Conservation (phyloP, 2,329 filamentous ascomycete genomes). For the Venturia aucupariae region DNA sequence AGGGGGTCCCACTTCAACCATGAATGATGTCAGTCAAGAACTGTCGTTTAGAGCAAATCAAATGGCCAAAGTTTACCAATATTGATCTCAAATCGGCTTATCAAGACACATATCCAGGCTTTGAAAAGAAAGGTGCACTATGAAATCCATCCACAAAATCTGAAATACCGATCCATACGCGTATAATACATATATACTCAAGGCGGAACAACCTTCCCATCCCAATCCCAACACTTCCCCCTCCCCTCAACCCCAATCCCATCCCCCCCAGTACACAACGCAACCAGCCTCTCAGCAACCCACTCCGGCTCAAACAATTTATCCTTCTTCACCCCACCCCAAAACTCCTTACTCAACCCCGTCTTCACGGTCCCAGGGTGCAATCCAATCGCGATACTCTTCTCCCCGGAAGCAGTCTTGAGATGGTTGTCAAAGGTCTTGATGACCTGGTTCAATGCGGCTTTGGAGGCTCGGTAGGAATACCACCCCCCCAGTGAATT, state of each 20-base stretch:
- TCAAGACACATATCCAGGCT: too few species aligned
- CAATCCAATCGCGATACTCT: conserved; percentile 58
- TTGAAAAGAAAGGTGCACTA: too few species aligned
- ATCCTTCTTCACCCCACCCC: conserved; percentile 50
- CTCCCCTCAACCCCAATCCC: conserved; percentile 45
- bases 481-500: conserved; percentile 75
- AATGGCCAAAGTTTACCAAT: too few species aligned
- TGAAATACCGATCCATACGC: too few species aligned
- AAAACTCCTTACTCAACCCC: conserved; percentile 62
- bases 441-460: conserved; percentile 60
- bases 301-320: conserved; percentile 60
- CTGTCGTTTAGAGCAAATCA: too few species aligned
- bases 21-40: too few species aligned
- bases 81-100: too few species aligned
- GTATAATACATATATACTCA: too few species aligned
- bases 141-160: too few species aligned
- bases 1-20: too few species aligned
- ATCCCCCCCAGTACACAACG: conserved; percentile 30
- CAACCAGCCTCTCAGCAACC: conserved; percentile 54
- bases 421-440: conserved; percentile 65
- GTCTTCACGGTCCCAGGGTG: conserved; percentile 79
- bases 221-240: conserved; percentile 33
- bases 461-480: conserved; percentile 67
- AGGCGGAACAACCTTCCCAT: conserved; percentile 29
- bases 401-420: conserved; percentile 45